Conservation (phyloP, 306 rosid species). For the Astragalus glycyphyllos region DNA sequence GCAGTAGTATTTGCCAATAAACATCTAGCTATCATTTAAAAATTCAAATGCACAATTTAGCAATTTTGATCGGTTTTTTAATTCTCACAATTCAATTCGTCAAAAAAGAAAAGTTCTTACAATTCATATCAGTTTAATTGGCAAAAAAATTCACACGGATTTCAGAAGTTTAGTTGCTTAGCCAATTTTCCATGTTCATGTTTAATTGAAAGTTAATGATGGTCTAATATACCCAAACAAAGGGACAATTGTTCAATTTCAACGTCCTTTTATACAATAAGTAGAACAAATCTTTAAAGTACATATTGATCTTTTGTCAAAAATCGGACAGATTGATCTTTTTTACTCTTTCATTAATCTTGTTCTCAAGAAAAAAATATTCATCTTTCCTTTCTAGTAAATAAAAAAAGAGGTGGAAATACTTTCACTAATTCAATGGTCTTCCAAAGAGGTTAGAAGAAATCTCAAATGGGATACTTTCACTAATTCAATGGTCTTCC, state of each 20-base stretch:
- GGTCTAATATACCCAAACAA: background rate
- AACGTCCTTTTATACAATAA: background rate
- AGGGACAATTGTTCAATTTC: background rate
- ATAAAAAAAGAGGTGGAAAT: background rate
- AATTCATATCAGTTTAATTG: background rate
- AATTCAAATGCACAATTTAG: background rate
- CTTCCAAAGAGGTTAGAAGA: constrained; percentile 6
- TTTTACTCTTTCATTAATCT: background rate
- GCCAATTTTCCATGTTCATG: background rate
- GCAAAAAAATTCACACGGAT: background rate
- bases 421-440: constrained; percentile 14
- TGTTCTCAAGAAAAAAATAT: background rate
- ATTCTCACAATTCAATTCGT: background rate
- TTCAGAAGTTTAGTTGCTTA: background rate
- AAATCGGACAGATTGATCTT: too few species aligned
- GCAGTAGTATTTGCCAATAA: constrained; percentile 29
- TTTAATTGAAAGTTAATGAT: background rate
- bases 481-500: constrained; percentile 13
- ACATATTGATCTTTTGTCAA: too few species aligned
- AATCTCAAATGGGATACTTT: constrained; percentile 24
- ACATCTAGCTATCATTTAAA: background rate
- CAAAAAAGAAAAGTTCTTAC: too few species aligned
- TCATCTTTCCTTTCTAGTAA: too few species aligned
- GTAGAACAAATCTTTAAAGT: background rate
- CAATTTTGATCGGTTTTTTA: constrained; percentile 17